Conservation (phyloP, 768 basidiomycete species). For the Lactarius akahatsu region DNA sequence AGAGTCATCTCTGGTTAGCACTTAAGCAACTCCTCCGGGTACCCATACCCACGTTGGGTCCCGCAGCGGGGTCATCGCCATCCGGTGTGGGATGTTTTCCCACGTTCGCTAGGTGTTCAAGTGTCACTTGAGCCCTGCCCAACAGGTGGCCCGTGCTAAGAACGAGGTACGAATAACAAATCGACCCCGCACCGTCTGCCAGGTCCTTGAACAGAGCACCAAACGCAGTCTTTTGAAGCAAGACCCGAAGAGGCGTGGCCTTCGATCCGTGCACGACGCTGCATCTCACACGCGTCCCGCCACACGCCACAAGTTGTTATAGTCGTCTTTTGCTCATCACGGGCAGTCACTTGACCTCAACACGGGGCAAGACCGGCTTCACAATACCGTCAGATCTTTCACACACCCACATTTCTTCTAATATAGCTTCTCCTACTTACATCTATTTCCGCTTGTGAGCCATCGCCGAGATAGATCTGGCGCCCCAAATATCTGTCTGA, state of each 20-base stretch:
- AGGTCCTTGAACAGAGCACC: slow-evolving; percentile 6
- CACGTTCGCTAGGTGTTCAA: background rate
- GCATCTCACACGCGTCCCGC: background rate
- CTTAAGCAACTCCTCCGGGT: slow-evolving; percentile 3
- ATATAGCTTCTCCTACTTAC: slow-evolving; percentile 9
- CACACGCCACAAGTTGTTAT: background rate
- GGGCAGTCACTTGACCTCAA: slow-evolving; percentile 20
- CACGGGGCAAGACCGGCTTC: slow-evolving; percentile 10
- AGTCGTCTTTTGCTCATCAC: slow-evolving; percentile 4
- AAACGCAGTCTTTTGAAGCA: background rate
- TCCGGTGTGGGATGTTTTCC: slow-evolving; percentile 6
- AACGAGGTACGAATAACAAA: slow-evolving; percentile 13
- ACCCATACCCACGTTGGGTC: slow-evolving; percentile 2
- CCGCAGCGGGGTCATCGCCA: slow-evolving; percentile 7
- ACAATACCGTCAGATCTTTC: slow-evolving; percentile 10
- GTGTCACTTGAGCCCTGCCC: background rate
- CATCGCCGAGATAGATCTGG: slow-evolving; percentile 7
- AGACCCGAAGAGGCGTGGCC: slow-evolving; percentile 6
- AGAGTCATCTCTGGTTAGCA: slow-evolving; percentile 10
- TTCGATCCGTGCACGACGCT: background rate
- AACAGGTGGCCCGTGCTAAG: background rate
- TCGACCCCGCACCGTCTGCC: slow-evolving; percentile 7
- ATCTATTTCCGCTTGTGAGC: slow-evolving; percentile 3
- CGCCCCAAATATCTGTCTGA: slow-evolving; percentile 25
- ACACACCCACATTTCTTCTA: slow-evolving; percentile 2